Percentiles rank a stretch among this genome's conserved stretches.
Conservation (phyloP, 805 yeast species). For the Saccharomyces paradoxus region DNA sequence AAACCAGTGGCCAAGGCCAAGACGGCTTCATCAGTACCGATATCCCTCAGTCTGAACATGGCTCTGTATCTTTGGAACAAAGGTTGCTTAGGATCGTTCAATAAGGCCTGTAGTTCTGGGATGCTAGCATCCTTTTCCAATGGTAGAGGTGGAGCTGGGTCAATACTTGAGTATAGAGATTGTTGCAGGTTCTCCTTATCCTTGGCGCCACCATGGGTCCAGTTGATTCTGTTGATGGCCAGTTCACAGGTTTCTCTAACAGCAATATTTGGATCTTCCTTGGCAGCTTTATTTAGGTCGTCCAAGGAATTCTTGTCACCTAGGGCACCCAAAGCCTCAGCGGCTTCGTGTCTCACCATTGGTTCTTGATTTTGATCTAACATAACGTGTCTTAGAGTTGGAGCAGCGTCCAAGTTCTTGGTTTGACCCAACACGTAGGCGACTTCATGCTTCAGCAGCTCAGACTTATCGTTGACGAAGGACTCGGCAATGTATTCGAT, state of each 20-base stretch:
- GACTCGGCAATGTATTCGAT: conserved; percentile 79
- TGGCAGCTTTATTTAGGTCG: conserved; percentile 52
- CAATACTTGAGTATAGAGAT: conserved; percentile 79
- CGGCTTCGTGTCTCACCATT: conserved; percentile 99
- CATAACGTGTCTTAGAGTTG: conserved; percentile 65
- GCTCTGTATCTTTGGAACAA: conserved; percentile 94
- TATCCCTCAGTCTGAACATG: conserved; percentile 94
- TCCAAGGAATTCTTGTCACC: conserved; percentile 70
- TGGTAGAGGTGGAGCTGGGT: conserved; percentile 98
- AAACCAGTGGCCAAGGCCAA: conserved; percentile 66
- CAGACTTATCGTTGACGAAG: conserved; percentile 63
- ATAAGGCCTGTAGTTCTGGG: conserved; percentile 52
- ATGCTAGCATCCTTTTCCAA: conserved; percentile 45
- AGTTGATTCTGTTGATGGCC: conserved; percentile 87
- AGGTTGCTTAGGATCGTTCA: conserved; percentile 71
- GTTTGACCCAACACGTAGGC: conserved; percentile 97
- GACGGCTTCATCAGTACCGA: conserved; percentile 89
- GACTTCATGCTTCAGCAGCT: conserved; percentile 91
- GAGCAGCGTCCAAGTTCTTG: conserved; percentile 70
- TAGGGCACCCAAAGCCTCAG: conserved; percentile 95
- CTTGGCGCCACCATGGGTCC: conserved; percentile 57
- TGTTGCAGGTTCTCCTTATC: conserved; percentile 63
- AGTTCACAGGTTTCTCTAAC: conserved; percentile 96
- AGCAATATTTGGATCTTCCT: conserved; percentile 73
- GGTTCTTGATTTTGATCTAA: conserved; percentile 63